A percentile compares a stretch with the other conserved stretches of the same genome.
These are phyloP conservation scores for Pharnaceum exiguum DNA, from an alignment of 148 eudicot genomes.

Conservation along the genomic window DNA sequence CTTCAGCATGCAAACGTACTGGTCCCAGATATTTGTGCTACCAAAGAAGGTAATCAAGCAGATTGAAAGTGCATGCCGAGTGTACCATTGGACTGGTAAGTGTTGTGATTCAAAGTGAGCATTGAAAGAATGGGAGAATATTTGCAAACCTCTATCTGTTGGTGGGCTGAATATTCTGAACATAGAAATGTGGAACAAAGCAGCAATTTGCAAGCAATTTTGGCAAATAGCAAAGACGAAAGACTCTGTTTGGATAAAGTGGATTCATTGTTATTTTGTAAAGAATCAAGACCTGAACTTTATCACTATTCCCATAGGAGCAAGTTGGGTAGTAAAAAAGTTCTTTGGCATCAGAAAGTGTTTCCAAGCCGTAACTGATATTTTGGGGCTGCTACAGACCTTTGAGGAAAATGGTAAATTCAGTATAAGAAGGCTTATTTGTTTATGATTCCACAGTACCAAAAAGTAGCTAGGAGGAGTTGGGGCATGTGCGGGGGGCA, in stretches of 20 bases:
- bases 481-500: too few relatives aligned
- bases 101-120: not conserved
- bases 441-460: too few relatives aligned
- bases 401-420: too few relatives aligned
- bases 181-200: not conserved
- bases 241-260: not conserved
- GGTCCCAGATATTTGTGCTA: not conserved
- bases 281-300: not conserved
- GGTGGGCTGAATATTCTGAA: not conserved
- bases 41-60: not conserved
- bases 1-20: too few relatives aligned
- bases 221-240: too few relatives aligned
- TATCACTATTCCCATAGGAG: not conserved
- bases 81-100: not conserved
- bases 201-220: not conserved
- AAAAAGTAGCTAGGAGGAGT: too few relatives aligned
- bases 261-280: not conserved
- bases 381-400: not conserved
- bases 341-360: not conserved
- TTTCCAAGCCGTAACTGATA: not conserved
- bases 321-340: not conserved
- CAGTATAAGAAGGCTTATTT: too few relatives aligned
- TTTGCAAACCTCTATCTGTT: not conserved
- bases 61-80: too few relatives aligned
- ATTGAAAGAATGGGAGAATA: not conserved